Evolutionary conservation across 2,329 filamentous ascomycete species (phyloP).

Genomic region (Drechslerella coelobrocha): DNA sequence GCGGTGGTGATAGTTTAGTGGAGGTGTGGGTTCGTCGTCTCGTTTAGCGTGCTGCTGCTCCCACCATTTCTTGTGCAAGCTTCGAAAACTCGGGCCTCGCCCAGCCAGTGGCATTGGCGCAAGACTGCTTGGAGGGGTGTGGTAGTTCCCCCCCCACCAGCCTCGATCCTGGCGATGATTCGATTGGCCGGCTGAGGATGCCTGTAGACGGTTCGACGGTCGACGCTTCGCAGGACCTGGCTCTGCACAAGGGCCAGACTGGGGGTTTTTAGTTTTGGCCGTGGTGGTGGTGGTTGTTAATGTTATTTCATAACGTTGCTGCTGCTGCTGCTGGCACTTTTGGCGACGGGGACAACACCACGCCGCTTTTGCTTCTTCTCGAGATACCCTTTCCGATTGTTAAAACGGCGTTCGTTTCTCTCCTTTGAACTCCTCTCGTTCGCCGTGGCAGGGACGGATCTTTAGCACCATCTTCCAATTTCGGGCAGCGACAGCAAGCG

Average conservation of each 20-base stretch:
- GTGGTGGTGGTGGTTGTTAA: too few relatives aligned
- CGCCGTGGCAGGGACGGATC: neutral
- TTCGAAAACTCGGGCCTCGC: conserved; percentile 16
- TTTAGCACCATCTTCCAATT: neutral
- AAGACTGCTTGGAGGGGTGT: conserved; percentile 26
- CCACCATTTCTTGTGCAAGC: neutral
- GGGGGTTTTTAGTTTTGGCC: neutral
- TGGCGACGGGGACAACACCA: conserved; percentile 36
- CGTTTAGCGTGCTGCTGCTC: neutral
- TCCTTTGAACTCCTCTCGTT: conserved; percentile 2
- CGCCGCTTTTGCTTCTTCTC: conserved; percentile 22
- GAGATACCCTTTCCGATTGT: conserved; percentile 11
- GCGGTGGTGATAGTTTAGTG: too few relatives aligned
- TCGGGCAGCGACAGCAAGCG: neutral
- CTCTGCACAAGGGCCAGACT: neutral
- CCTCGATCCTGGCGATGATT: conserved; percentile 20
- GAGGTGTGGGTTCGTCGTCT: conserved; percentile 13
- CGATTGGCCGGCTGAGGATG: conserved; percentile 3
- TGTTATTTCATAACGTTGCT: too few relatives aligned
- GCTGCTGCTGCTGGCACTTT: conserved; percentile 6
- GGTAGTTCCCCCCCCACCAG: conserved; percentile 31
- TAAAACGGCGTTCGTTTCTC: conserved; percentile 21
- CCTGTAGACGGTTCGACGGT: conserved; percentile 3
- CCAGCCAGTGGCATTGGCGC: conserved; percentile 15
- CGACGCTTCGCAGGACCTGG: neutral